Percentiles rank a stretch among this genome's conserved stretches.
phyloP scores from a whole-genome alignment of 1,139 yeast genomes.

The Wickerhamiella pararugosa region DNA sequence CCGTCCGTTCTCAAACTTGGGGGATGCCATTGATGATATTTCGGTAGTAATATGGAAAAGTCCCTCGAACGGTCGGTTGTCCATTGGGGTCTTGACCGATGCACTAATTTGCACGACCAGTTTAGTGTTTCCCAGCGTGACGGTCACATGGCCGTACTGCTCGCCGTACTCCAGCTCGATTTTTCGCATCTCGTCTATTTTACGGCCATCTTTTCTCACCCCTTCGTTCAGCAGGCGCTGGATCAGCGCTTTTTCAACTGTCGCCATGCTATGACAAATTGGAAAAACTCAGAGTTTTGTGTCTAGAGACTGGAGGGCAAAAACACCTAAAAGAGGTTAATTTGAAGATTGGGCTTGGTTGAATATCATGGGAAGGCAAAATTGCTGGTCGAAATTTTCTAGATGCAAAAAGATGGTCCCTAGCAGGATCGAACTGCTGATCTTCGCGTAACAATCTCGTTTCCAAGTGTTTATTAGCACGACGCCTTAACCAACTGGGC shows the following conservation, averaged over 20 bases:
- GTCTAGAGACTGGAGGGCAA: no score
- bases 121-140: constrained; percentile 54
- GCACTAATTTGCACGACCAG: constrained; percentile 71
- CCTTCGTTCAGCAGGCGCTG: constrained; percentile 44
- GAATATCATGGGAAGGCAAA: no score
- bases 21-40: constrained; percentile 77
- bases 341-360: no score
- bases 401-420: constrained; percentile 14
- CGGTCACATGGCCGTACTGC: constrained; percentile 70
- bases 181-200: constrained; percentile 45
- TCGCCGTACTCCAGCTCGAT: constrained; percentile 50
- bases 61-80: constrained; percentile 92
- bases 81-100: constrained; percentile 66
- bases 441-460: constrained; percentile 14
- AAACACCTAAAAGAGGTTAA: no score
- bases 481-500: constrained; percentile 87
- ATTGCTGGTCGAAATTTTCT: no score
- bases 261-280: background rate
- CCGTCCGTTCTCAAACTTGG: constrained; percentile 60
- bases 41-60: constrained; percentile 72
- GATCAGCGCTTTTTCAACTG: constrained; percentile 47
- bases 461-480: constrained; percentile 40
- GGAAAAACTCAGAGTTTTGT: no score
- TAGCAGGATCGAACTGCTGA: constrained; percentile 21
- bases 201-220: constrained; percentile 55